Percentiles rank a stretch among this genome's conserved stretches.
phyloP scores from a whole-genome alignment of 345 rosid species.

The Acer saccharum region DNA sequence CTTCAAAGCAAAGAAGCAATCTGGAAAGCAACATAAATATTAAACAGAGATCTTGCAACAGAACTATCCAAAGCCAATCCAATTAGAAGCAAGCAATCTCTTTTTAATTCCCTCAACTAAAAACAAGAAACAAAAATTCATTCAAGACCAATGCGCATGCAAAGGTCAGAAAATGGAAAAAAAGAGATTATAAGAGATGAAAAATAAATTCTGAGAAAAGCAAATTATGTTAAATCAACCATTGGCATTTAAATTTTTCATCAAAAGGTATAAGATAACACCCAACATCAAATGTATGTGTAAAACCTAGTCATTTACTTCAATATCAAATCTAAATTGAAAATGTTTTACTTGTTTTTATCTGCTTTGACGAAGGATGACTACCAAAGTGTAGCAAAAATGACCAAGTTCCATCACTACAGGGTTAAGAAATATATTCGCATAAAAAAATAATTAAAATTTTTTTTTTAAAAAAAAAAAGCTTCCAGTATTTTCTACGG shows the following conservation, averaged over 20 bases:
- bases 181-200: not conserved
- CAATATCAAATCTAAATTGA: not conserved
- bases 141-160: slow-evolving; percentile 7
- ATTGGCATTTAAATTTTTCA: not conserved
- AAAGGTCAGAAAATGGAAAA: not conserved
- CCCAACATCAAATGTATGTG: not conserved
- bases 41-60: not conserved
- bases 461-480: no score
- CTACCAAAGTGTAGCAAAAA: not conserved
- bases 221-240: not conserved
- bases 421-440: not conserved
- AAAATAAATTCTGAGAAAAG: not conserved
- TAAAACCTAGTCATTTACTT: not conserved
- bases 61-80: not conserved
- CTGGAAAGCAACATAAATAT: slow-evolving; percentile 44
- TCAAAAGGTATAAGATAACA: not conserved
- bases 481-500: not conserved
- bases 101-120: not conserved
- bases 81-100: not conserved
- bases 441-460: not conserved
- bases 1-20: slow-evolving; percentile 93
- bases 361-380: slow-evolving; percentile 1
- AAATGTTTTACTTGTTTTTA: not conserved
- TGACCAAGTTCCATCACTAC: not conserved
- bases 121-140: not conserved